These are phyloP conservation scores for Leccinum ponderosum DNA, from an alignment of 1,284 basidiomycete genomes.

Conservation along the genomic window DNA sequence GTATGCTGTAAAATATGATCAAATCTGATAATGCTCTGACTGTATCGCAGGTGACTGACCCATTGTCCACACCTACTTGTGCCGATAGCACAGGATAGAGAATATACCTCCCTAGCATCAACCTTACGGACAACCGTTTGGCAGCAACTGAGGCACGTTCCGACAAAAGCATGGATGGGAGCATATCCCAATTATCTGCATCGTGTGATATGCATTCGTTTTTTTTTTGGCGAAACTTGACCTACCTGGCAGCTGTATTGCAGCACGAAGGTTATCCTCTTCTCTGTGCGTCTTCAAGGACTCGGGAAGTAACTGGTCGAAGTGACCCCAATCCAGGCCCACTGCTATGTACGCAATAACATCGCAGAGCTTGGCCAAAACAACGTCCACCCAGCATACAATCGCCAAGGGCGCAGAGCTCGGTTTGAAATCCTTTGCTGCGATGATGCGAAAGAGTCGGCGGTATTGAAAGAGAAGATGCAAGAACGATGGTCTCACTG, in stretches of 20 bases:
- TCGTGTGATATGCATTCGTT: constrained; percentile 9
- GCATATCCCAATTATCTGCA: constrained; percentile 47
- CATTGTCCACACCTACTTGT: constrained; percentile 10
- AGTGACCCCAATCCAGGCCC: constrained; percentile 25
- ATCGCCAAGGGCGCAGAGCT: constrained; percentile 33
- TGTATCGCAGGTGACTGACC: constrained; percentile 19
- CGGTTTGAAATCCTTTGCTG: constrained; percentile 30
- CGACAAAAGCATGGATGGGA: constrained; percentile 48
- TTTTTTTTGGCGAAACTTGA: background rate
- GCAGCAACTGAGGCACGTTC: constrained; percentile 56
- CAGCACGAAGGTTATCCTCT: constrained; percentile 53
- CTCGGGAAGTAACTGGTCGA: constrained; percentile 22
- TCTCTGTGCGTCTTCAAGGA: constrained; percentile 43
- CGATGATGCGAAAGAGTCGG: constrained; percentile 45
- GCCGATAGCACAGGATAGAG: constrained; percentile 39
- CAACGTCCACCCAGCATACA: constrained; percentile 62
- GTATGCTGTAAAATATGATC: constrained; percentile 16
- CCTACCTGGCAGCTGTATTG: constrained; percentile 64
- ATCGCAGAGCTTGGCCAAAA: constrained; percentile 55
- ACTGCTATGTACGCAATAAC: constrained; percentile 39
- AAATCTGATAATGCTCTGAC: background rate
- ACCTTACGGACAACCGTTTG: constrained; percentile 51
- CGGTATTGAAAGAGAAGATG: constrained; percentile 51
- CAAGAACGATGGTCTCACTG: constrained; percentile 34
- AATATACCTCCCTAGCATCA: constrained; percentile 57